Base-by-base conservation (phyloP, 2,329 filamentous ascomycete genomes). In the Stenocarpella maydis region DNA sequence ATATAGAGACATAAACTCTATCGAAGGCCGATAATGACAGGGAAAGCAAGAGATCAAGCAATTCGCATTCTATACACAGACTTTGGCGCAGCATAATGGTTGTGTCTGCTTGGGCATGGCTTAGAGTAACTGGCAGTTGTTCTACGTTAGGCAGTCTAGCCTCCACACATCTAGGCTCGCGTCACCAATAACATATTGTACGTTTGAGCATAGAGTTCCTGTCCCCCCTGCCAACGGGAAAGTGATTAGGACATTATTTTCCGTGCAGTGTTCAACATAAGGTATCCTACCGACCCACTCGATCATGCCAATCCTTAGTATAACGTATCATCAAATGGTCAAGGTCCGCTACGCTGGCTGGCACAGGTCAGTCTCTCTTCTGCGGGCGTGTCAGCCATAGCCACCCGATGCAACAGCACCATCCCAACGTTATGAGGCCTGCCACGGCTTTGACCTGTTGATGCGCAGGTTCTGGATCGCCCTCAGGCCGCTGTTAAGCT, bases 401-500 rank as follows among this genome's bases (percentile, higher is more conserved):
- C 19, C 31, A 45, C 21, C n/a, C 7, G 5, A 6, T 24, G 41
- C 45, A 15, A 50, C 14, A 15, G 12, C 9, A 39, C 24, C 21
- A 4, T 4, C 21, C 7, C 41, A 24, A 1, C 14, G 28, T 21
- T 37, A 31, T n/a, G 39, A 21, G 15, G 43, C 21, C 31, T 50
- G 53, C 52, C 52, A 67, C 3, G 43, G 43, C 26, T 34, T 67
- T 39, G 67, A 50, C 37, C 17, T 53, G 10, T 53, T 54, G 26
- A 69, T 65, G 37, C 60, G 47, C 12, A 69, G 55, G 21, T 53
- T 68, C 39, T 69, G 67, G 17, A 69, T 65, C 0, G 52, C 66
- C 19, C 50, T 58, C 10, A 67, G 17, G 34, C 67, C 58, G 26
- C 67, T 65, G 24, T 21, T 43, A 31, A 49, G 26, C 19, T 63